phyloP scores from a whole-genome alignment of 176 grass and related monocot species.

The Musa beccarii region DNA sequence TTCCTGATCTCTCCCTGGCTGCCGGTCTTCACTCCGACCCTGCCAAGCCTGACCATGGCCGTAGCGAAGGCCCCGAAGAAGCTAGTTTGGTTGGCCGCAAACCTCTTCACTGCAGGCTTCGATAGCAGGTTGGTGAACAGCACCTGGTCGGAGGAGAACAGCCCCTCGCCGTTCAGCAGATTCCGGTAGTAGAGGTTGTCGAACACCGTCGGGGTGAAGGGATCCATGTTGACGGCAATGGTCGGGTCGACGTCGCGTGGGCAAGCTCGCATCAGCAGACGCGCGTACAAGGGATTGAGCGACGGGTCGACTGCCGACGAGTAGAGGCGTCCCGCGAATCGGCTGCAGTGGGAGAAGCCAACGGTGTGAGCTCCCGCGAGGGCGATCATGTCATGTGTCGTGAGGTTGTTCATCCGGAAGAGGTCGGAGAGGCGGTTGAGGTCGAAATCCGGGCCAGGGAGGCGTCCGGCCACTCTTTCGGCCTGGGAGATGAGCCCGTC shows the following conservation, averaged over 20 bases:
- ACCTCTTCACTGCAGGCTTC: conserved; percentile 22
- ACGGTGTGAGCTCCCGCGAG: conserved; percentile 87
- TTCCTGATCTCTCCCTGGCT: conserved; percentile 51
- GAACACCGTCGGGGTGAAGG: conserved; percentile 51
- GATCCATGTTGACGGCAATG: conserved; percentile 83
- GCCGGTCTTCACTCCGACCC: conserved; percentile 58
- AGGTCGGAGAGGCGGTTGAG: conserved; percentile 36
- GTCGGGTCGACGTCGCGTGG: conserved; percentile 37
- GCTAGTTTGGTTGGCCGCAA: conserved; percentile 31
- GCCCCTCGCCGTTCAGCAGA: conserved; percentile 41
- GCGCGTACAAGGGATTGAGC: conserved; percentile 28
- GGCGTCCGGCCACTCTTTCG: conserved; percentile 38
- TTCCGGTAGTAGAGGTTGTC: conserved; percentile 64
- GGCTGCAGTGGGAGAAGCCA: conserved; percentile 72
- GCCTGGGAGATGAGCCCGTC: conserved; percentile 51
- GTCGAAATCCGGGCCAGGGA: conserved; percentile 46
- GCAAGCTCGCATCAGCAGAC: conserved; percentile 53
- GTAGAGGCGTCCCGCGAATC: conserved; percentile 57
- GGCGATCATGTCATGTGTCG: conserved; percentile 38
- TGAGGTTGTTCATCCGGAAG: conserved; percentile 32
- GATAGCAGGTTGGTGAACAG: conserved; percentile 31
- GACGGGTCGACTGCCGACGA: conserved; percentile 34
- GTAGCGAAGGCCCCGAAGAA: conserved; percentile 46
- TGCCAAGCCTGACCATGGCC: conserved; percentile 57
- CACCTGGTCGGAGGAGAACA: conserved; percentile 72